Conservation (phyloP, 257 asterid species). For the Thymus quinquecostatus region DNA sequence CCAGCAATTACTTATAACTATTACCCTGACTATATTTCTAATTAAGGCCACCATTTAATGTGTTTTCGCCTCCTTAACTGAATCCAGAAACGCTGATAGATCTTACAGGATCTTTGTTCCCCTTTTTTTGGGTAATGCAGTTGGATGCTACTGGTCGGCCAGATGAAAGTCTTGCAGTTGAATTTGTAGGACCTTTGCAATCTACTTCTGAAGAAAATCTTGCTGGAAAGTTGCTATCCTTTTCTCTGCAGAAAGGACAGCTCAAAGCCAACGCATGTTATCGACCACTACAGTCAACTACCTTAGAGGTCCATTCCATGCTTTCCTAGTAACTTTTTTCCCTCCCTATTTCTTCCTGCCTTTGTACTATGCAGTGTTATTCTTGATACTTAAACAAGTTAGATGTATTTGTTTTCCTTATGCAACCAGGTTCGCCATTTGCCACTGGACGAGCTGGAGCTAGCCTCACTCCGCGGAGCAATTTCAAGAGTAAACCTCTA, state of each 20-base stretch:
- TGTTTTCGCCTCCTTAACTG: conserved; percentile 13
- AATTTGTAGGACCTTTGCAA: conserved; percentile 87
- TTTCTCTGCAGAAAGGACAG: conserved; percentile 96
- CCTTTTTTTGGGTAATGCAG: conserved; percentile 53
- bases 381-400: conserved; percentile 22
- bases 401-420: conserved; percentile 23
- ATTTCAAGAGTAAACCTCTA: conserved; percentile 73
- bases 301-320: conserved; percentile 73
- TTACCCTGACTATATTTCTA: conserved; percentile 5
- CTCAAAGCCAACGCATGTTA: conserved; percentile 85
- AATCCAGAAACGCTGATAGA: conserved; percentile 11
- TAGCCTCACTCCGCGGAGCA: conserved; percentile 96
- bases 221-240: conserved; percentile 74
- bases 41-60: conserved; percentile 18
- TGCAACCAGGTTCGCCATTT: conserved; percentile 82
- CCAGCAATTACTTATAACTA: conserved; percentile 13
- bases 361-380: conserved; percentile 23
- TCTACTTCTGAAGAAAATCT: conserved; percentile 79
- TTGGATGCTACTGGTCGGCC: conserved; percentile 97
- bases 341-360: conserved; percentile 4
- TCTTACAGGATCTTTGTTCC: conserved; percentile 20
- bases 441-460: conserved; percentile 98
- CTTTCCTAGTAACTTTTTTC: conserved; percentile 21
- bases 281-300: conserved; percentile 82
- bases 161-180: conserved; percentile 91